A percentile compares a stretch with the other conserved stretches of the same genome.
phyloP scores from a whole-genome alignment of 2,329 filamentous ascomycete genomes.

The Arthrinium phaeospermum region DNA sequence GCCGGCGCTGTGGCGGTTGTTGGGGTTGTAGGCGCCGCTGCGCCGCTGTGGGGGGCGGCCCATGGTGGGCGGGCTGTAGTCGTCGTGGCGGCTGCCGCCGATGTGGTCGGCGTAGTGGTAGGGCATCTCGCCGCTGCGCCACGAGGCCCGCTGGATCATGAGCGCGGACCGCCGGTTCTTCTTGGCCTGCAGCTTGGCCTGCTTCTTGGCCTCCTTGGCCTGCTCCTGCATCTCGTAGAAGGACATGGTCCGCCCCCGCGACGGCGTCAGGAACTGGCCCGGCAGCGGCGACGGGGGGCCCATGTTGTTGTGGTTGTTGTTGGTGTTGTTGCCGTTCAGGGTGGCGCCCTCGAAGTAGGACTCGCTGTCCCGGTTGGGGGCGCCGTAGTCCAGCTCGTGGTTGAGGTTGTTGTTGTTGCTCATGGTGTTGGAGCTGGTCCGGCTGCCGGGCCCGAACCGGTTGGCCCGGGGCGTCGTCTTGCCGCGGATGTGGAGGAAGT shows the following conservation, averaged over 20 bases:
- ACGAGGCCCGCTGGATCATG: constrained; percentile 16
- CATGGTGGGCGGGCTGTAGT: constrained; percentile 25
- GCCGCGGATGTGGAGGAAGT: neutral
- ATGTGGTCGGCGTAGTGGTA: constrained; percentile 28
- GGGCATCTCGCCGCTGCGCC: constrained; percentile 27
- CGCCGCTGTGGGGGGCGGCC: constrained; percentile 14
- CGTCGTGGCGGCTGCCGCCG: constrained; percentile 25
- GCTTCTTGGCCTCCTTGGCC: constrained; percentile 18
- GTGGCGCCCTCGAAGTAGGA: constrained; percentile 19
- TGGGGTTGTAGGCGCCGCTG: neutral
- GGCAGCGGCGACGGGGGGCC: constrained; percentile 7
- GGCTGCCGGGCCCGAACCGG: neutral
- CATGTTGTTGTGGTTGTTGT: neutral
- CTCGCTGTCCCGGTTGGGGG: constrained; percentile 12
- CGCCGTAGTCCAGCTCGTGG: constrained; percentile 13
- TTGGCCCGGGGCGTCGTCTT: constrained; percentile 13
- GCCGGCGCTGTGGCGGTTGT: neutral
- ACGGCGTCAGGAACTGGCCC: constrained; percentile 22
- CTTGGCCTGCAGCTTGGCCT: neutral
- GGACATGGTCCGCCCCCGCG: constrained; percentile 25
- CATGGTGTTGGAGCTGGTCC: constrained; percentile 21
- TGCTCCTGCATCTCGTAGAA: constrained; percentile 30
- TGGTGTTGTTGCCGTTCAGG: neutral
- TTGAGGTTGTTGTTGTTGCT: neutral
- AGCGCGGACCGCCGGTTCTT: neutral